Evolutionary conservation across 2,329 filamentous ascomycete genomes (phyloP), one percentile per base, ranked within the genome.

Genomic region (Ceratocystis papillata): DNA sequence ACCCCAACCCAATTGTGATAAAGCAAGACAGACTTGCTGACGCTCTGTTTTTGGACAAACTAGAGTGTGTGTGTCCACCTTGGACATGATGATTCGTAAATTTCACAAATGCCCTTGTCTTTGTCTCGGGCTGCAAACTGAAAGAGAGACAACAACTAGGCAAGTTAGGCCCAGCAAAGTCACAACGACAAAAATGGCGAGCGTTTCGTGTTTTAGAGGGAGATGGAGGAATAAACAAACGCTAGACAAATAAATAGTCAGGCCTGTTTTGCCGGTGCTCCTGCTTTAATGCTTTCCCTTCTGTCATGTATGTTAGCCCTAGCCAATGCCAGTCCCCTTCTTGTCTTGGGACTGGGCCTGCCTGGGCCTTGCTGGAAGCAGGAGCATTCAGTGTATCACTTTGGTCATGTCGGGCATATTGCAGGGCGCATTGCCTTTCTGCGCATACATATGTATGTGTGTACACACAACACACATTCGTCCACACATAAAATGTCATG

Each of bases 121-220:
- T 53, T 53, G 48, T 53, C 48, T 53, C 48, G 48, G 48, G 48
- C 48, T 25, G 48, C 48, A 53, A 28, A 50, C 17, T 22, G 48
- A 50, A 22, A 20, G 48, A 50, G n/a, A 50, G 48, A 50, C 8
- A 50, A 20, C 45, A 7, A 48, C 8, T 22, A 22, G 46, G 37
- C 37, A 41, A 15, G 37, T 15, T 41, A 41, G 37, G 37, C 37
- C 37, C 37, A 41, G 37, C 37, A 41, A 41, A 41, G 37, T 41
- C 37, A 15, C 37, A 41, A 41, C 37, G 37, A 41, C 37, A 12
- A 12, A 41, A 15, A 41, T 41, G 37, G 37, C 10, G 37, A 12
- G 37, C 12, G 37, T 41, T 41, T 41, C 46, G 48, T 50, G 48
- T 50, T 20, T 50, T 10, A 20, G 48, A 10, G 48, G 46, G 20